phyloP scores from a whole-genome alignment of 257 asterid species.

The Nicotiana knightiana region DNA sequence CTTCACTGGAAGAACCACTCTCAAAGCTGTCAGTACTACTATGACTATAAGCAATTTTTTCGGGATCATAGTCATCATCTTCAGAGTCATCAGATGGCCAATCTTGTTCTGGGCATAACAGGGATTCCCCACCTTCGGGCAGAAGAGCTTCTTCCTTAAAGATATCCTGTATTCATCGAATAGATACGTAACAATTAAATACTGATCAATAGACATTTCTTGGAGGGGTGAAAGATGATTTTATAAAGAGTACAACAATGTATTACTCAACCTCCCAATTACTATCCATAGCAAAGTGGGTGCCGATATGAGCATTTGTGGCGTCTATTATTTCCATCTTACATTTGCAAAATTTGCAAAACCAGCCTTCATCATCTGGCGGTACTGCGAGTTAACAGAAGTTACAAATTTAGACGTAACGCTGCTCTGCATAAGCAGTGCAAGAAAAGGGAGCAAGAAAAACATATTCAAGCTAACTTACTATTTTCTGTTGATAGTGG shows the following conservation, averaged over 20 bases:
- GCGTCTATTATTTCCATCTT: slow-evolving; percentile 90
- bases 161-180: slow-evolving; percentile 51
- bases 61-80: slow-evolving; percentile 90
- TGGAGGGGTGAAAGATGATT: not conserved
- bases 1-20: slow-evolving; percentile 43
- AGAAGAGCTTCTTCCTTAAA: slow-evolving; percentile 89
- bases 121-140: slow-evolving; percentile 55
- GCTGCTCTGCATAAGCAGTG: not conserved
- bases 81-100: slow-evolving; percentile 99
- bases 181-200: slow-evolving; percentile 14
- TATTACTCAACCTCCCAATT: slow-evolving; percentile 68
- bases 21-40: slow-evolving; percentile 35
- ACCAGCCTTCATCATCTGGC: slow-evolving; percentile 96
- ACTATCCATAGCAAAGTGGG: slow-evolving; percentile 69
- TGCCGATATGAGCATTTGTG: slow-evolving; percentile 94
- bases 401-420: not conserved
- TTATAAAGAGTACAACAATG: not conserved
- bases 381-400: slow-evolving; percentile 56
- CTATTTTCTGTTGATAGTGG: slow-evolving; percentile 80
- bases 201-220: not conserved
- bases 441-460: not conserved
- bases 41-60: slow-evolving; percentile 44
- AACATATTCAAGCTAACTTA: slow-evolving; percentile 32
- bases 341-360: slow-evolving; percentile 85
- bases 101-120: slow-evolving; percentile 51